These are phyloP conservation scores for Calocybe indica DNA, from an alignment of 768 basidiomycete genomes.

Conservation along the genomic window DNA sequence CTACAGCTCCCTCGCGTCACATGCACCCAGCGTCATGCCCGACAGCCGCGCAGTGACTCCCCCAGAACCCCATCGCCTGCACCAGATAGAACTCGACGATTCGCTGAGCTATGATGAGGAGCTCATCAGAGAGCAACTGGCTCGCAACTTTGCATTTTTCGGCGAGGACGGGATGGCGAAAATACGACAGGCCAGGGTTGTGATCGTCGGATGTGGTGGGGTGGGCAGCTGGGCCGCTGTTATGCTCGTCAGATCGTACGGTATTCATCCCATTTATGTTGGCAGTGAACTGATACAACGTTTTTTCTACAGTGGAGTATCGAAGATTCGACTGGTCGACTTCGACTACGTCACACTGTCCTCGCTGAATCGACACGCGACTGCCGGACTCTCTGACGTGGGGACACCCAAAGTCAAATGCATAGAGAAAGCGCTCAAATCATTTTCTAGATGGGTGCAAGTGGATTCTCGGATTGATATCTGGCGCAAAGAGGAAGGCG, in stretches of 20 bases:
- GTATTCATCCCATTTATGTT: background rate
- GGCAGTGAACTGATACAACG: background rate
- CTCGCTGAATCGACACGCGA: constrained; percentile 92
- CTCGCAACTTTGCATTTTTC: constrained; percentile 92
- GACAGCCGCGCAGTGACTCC: background rate
- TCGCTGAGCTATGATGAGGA: constrained; percentile 58
- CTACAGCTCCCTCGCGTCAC: constrained; percentile 39
- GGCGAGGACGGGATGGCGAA: constrained; percentile 83
- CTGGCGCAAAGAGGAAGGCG: constrained; percentile 82
- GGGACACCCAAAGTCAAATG: constrained; percentile 88
- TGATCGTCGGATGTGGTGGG: constrained; percentile 91
- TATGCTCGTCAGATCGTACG: constrained; percentile 84
- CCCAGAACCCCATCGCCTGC: constrained; percentile 5
- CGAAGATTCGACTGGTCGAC: constrained; percentile 77
- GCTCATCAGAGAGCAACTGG: constrained; percentile 83
- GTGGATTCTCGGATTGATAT: constrained; percentile 81
- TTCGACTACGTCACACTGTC: constrained; percentile 96
- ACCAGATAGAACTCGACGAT: constrained; percentile 5
- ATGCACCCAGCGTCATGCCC: constrained; percentile 11
- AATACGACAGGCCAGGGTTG: constrained; percentile 70
- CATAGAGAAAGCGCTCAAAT: constrained; percentile 60
- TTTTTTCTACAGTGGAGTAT: constrained; percentile 50
- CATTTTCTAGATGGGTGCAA: constrained; percentile 81
- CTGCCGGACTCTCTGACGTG: constrained; percentile 83
- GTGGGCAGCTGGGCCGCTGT: constrained; percentile 96